Percentiles rank a stretch among this genome's conserved stretches.
These are phyloP conservation scores for Nepenthes gracilis DNA, from an alignment of 148 eudicot species.

Conservation along the genomic window DNA sequence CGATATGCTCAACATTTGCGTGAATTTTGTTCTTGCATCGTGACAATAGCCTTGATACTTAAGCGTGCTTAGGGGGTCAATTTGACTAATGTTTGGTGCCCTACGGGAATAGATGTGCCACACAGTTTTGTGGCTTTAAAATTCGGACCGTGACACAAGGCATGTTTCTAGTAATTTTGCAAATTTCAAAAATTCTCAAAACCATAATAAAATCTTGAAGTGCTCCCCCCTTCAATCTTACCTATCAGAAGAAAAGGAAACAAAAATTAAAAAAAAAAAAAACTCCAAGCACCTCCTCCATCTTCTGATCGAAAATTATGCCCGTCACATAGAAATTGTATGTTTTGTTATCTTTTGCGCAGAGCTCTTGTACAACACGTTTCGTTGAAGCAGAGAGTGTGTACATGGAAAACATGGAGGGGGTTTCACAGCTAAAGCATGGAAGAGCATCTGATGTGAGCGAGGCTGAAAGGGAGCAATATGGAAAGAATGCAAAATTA, in stretches of 20 bases:
- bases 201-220: too few relatives aligned
- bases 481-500: constrained; percentile 7
- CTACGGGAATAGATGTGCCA: too few relatives aligned
- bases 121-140: too few relatives aligned
- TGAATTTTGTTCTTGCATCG: too few relatives aligned
- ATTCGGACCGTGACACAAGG: too few relatives aligned
- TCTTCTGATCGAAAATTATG: background rate
- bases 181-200: too few relatives aligned
- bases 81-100: background rate
- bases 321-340: background rate
- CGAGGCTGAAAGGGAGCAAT: constrained; percentile 3
- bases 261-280: too few relatives aligned
- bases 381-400: constrained; percentile 11
- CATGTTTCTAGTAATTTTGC: background rate
- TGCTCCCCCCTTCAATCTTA: too few relatives aligned
- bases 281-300: background rate
- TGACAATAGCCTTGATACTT: too few relatives aligned
- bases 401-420: constrained; percentile 16
- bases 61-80: too few relatives aligned
- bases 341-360: constrained; percentile 4
- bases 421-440: constrained; percentile 9
- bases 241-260: too few relatives aligned
- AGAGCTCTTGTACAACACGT: constrained; percentile 9
- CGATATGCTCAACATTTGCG: too few relatives aligned
- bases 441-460: constrained; percentile 11